Conservation (phyloP, 2,329 filamentous ascomycete species). For the Aureobasidium sp. region DNA sequence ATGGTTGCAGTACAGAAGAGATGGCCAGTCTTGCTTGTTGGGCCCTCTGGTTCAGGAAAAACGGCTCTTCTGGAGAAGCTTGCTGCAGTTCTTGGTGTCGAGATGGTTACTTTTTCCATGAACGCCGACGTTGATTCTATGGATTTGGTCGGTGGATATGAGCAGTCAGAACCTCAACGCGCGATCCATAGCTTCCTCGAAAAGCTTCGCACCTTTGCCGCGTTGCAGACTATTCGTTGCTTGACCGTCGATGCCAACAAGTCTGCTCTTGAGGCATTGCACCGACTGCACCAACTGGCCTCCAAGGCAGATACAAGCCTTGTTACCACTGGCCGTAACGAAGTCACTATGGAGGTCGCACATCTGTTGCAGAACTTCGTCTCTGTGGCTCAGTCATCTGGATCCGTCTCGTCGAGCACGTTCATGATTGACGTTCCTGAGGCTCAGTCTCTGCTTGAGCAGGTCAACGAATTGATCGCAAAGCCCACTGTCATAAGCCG, state of each 20-base stretch:
- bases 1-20: slow-evolving; percentile 80
- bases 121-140: slow-evolving; percentile 95
- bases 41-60: slow-evolving; percentile 80
- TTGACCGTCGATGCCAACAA: neutral
- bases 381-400: neutral
- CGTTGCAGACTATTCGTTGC: neutral
- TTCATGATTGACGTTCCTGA: slow-evolving; percentile 2
- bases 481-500: slow-evolving; percentile 55
- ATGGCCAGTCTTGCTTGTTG: slow-evolving; percentile 83
- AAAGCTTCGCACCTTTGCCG: slow-evolving; percentile 33
- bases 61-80: slow-evolving; percentile 71
- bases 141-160: slow-evolving; percentile 94
- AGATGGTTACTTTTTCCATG: slow-evolving; percentile 75
- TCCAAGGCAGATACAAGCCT: slow-evolving; percentile 9
- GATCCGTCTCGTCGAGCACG: neutral
- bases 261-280: neutral
- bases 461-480: slow-evolving; percentile 46
- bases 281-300: slow-evolving; percentile 1
- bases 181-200: slow-evolving; percentile 57
- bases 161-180: slow-evolving; percentile 79
- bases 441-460: slow-evolving; percentile 36
- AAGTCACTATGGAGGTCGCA: slow-evolving; percentile 2
- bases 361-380: slow-evolving; percentile 15
- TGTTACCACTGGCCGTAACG: neutral
- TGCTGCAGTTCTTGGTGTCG: slow-evolving; percentile 69